These are phyloP conservation scores for Nigrospora sphaerica DNA, from an alignment of 2,329 filamentous ascomycete genomes.

Conservation along the genomic window DNA sequence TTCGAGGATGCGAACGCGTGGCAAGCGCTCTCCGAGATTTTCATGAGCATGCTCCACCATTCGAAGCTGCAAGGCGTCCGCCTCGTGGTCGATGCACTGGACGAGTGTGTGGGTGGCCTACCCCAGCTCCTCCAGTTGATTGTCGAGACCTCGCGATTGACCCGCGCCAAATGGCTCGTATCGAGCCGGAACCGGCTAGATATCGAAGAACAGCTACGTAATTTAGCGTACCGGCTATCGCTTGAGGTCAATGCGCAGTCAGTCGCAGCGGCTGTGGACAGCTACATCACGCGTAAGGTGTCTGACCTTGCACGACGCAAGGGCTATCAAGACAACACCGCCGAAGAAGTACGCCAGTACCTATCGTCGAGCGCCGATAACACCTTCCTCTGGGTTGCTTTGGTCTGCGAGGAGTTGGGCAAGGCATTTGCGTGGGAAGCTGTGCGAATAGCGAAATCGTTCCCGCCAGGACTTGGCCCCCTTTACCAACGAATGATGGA, in stretches of 20 bases:
- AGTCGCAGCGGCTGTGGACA: conserved; percentile 25
- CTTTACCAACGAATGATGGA: conserved; percentile 31
- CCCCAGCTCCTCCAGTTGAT: conserved; percentile 27
- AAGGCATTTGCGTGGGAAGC: background rate
- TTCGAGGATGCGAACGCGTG: conserved; percentile 32
- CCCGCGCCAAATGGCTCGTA: conserved; percentile 30
- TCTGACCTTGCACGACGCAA: no score
- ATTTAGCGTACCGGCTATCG: conserved; percentile 12
- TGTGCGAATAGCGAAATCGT: conserved; percentile 3
- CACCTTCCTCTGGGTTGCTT: no score
- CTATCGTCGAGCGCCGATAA: no score
- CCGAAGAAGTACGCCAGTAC: no score
- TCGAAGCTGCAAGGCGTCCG: conserved; percentile 17
- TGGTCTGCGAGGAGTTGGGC: no score
- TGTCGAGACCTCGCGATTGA: conserved; percentile 10
- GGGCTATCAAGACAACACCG: no score
- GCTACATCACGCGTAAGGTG: conserved; percentile 29
- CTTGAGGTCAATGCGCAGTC: conserved; percentile 29
- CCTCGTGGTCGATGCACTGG: conserved; percentile 38
- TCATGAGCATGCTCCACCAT: conserved; percentile 31
- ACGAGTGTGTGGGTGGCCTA: conserved; percentile 31
- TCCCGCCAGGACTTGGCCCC: conserved; percentile 25
- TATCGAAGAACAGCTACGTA: conserved; percentile 24
- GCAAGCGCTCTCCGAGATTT: conserved; percentile 27
- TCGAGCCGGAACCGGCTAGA: conserved; percentile 31